These are phyloP conservation scores for Ophiostoma sp. DNA, from an alignment of 2,329 filamentous ascomycete species.

Conservation along the genomic window DNA sequence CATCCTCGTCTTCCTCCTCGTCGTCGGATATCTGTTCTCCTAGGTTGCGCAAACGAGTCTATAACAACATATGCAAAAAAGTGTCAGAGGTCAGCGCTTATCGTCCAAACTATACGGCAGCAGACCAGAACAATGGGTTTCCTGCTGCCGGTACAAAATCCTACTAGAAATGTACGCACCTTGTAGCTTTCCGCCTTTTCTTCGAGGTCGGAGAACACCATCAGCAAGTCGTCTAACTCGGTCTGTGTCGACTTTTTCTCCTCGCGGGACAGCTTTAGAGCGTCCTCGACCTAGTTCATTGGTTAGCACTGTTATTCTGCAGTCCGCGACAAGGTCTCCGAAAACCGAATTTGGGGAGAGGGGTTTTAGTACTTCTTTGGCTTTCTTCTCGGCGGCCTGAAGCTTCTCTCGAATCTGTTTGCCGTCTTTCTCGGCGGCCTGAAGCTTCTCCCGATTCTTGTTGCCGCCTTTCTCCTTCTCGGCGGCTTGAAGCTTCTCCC, in stretches of 20 bases:
- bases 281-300: slow-evolving; percentile 36
- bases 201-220: slow-evolving; percentile 79
- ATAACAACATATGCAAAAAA: slow-evolving; percentile 22
- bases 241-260: slow-evolving; percentile 65
- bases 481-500: slow-evolving; percentile 33
- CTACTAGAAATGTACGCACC: slow-evolving; percentile 47
- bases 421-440: slow-evolving; percentile 37
- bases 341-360: too few relatives aligned
- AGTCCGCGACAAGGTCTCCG: neutral
- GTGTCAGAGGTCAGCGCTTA: neutral
- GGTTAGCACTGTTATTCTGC: neutral
- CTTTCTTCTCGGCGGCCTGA: slow-evolving; percentile 36
- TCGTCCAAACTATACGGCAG: neutral
- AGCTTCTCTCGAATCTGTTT: slow-evolving; percentile 38
- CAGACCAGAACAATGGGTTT: neutral
- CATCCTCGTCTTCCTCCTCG: slow-evolving; percentile 53
- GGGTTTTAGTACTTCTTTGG: slow-evolving; percentile 32
- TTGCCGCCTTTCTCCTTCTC: slow-evolving; percentile 41
- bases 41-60: slow-evolving; percentile 63
- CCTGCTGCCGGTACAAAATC: neutral
- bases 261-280: slow-evolving; percentile 54
- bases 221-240: slow-evolving; percentile 77
- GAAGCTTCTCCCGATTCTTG: slow-evolving; percentile 37
- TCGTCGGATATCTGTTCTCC: slow-evolving; percentile 73
- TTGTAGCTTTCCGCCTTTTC: slow-evolving; percentile 76